These are phyloP conservation scores for Microcos paniculata DNA, from an alignment of 345 rosid species.

Conservation along the genomic window DNA sequence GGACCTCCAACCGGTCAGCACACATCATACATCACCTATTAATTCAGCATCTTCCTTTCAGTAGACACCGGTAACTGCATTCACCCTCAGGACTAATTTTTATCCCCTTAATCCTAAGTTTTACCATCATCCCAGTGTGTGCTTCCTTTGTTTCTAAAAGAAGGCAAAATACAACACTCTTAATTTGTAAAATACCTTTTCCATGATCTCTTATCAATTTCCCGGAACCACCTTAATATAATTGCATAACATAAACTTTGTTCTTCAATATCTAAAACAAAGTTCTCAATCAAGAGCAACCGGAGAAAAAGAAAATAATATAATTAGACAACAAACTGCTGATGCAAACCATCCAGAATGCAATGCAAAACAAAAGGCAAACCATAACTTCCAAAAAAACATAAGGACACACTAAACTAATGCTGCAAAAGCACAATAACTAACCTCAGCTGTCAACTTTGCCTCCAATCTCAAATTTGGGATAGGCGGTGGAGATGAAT, in stretches of 20 bases:
- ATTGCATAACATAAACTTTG: not conserved
- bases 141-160: not conserved
- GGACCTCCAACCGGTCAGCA: not conserved
- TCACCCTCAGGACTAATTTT: not conserved
- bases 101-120: not conserved
- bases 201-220: not conserved
- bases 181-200: not conserved
- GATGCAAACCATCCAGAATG: not conserved
- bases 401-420: not conserved
- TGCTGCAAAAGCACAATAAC: conserved; percentile 14
- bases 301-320: too few relatives aligned
- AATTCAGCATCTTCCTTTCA: not conserved
- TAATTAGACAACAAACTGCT: not conserved
- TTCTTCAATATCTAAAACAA: conserved; percentile 1
- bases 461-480: conserved; percentile 80
- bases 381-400: not conserved
- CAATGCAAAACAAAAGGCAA: not conserved
- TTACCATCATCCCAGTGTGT: not conserved
- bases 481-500: conserved; percentile 31
- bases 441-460: conserved; percentile 78
- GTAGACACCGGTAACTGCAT: not conserved
- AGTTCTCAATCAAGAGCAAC: not conserved
- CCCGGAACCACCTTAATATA: not conserved
- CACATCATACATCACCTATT: not conserved
- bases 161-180: not conserved